These are phyloP conservation scores for Trametes sanguinea DNA, from an alignment of 768 basidiomycete genomes.

Conservation along the genomic window DNA sequence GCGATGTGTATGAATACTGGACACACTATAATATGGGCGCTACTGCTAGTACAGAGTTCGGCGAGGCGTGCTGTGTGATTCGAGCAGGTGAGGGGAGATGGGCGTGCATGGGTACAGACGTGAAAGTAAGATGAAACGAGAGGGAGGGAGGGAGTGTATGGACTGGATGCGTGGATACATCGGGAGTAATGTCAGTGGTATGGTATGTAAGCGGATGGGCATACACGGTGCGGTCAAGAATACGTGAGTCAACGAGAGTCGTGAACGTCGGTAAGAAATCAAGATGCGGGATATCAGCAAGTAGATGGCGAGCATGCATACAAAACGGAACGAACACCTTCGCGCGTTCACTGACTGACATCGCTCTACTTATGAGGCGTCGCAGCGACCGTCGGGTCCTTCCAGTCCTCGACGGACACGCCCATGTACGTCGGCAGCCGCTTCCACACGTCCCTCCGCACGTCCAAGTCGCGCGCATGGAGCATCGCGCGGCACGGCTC, in stretches of 20 bases:
- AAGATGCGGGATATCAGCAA: no score
- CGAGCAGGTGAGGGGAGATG: not conserved
- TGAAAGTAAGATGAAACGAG: no score
- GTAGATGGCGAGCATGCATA: no score
- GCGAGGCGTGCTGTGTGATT: not conserved
- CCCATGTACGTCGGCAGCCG: slow-evolving; percentile 22
- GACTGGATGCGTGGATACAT: not conserved
- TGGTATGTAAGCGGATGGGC: not conserved
- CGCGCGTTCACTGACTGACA: no score
- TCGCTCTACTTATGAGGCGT: slow-evolving; percentile 1
- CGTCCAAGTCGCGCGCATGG: slow-evolving; percentile 19
- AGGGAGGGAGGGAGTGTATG: no score
- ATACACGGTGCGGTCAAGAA: not conserved
- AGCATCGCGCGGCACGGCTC: slow-evolving; percentile 21
- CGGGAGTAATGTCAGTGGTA: no score
- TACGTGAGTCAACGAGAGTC: not conserved
- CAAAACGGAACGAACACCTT: no score
- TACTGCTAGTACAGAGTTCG: slow-evolving; percentile 7
- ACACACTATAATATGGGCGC: slow-evolving; percentile 8
- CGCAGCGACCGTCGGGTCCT: slow-evolving; percentile 11
- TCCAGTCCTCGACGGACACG: slow-evolving; percentile 22
- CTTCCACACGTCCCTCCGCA: slow-evolving; percentile 21
- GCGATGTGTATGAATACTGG: not conserved
- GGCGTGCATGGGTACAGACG: not conserved
- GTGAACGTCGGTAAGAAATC: no score